These are phyloP conservation scores for Tolypocladium pustulatum DNA, from an alignment of 2,329 filamentous ascomycete genomes.

Conservation along the genomic window DNA sequence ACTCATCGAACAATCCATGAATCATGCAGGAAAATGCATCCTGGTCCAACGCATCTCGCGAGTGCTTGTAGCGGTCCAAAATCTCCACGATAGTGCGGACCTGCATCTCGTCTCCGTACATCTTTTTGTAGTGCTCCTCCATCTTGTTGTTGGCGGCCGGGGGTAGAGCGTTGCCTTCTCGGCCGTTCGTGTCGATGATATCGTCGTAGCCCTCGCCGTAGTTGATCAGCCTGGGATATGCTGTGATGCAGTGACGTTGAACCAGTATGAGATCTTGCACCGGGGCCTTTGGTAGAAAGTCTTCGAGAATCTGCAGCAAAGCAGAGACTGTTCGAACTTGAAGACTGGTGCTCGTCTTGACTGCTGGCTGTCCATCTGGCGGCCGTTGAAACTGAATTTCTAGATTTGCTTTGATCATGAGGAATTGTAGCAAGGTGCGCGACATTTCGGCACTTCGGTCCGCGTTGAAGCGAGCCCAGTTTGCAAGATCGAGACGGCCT, in stretches of 20 bases:
- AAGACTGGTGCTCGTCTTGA: constrained; percentile 60
- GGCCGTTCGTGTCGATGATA: constrained; percentile 77
- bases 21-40: constrained; percentile 99
- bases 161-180: constrained; percentile 71
- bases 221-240: constrained; percentile 90
- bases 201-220: constrained; percentile 90
- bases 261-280: constrained; percentile 64
- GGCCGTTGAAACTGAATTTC: constrained; percentile 65
- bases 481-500: constrained; percentile 65
- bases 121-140: constrained; percentile 96
- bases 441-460: constrained; percentile 59
- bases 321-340: constrained; percentile 77
- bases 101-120: constrained; percentile 88
- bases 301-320: constrained; percentile 69
- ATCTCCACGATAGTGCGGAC: constrained; percentile 78
- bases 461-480: constrained; percentile 67
- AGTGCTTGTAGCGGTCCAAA: constrained; percentile 79
- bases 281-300: constrained; percentile 49
- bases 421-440: constrained; percentile 63
- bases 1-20: constrained; percentile 93
- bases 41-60: constrained; percentile 72
- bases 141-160: constrained; percentile 76
- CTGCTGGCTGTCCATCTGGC: constrained; percentile 46
- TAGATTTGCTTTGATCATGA: constrained; percentile 73
- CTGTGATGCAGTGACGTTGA: constrained; percentile 80